A percentile compares a stretch with the other conserved stretches of the same genome.
Conservation (phyloP, 495 filamentous ascomycete genomes). For the Hypoxylon trugodes region DNA sequence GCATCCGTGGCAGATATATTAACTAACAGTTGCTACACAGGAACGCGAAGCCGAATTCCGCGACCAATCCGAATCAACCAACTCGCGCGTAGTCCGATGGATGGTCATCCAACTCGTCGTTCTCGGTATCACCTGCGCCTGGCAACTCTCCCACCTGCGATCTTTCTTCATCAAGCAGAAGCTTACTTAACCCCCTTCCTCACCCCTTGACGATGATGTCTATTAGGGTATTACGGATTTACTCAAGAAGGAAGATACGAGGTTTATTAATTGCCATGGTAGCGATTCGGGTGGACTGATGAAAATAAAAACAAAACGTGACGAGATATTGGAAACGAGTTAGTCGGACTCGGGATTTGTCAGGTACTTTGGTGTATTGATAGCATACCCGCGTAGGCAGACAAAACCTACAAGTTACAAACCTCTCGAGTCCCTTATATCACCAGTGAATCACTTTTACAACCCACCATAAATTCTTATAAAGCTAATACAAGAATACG, state of each 20-base stretch:
- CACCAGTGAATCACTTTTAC: too few species aligned
- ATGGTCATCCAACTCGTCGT: conserved; percentile 88
- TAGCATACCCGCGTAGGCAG: not conserved
- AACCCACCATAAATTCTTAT: too few species aligned
- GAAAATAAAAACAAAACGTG: too few species aligned
- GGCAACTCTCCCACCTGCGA: conserved; percentile 94
- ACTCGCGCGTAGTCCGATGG: conserved; percentile 93
- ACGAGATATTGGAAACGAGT: too few species aligned
- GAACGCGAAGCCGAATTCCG: conserved; percentile 98
- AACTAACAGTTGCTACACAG: conserved; percentile 54
- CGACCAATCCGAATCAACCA: conserved; percentile 94
- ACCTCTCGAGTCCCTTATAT: too few species aligned
- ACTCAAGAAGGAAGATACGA: too few species aligned
- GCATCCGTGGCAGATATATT: too few species aligned
- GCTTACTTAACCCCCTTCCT: conserved; percentile 68
- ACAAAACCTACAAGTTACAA: too few species aligned
- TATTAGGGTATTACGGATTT: too few species aligned
- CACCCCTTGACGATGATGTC: not conserved
- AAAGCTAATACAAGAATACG: conserved; percentile 15
- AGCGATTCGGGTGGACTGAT: too few species aligned
- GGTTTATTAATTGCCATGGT: too few species aligned
- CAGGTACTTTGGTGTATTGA: conserved; percentile 5
- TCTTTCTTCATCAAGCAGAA: conserved; percentile 99
- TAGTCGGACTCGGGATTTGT: not conserved
- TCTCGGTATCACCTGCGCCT: conserved; percentile 91